Base-by-base conservation (phyloP, 2,329 filamentous ascomycete genomes). In the Hypocreales sp. region DNA sequence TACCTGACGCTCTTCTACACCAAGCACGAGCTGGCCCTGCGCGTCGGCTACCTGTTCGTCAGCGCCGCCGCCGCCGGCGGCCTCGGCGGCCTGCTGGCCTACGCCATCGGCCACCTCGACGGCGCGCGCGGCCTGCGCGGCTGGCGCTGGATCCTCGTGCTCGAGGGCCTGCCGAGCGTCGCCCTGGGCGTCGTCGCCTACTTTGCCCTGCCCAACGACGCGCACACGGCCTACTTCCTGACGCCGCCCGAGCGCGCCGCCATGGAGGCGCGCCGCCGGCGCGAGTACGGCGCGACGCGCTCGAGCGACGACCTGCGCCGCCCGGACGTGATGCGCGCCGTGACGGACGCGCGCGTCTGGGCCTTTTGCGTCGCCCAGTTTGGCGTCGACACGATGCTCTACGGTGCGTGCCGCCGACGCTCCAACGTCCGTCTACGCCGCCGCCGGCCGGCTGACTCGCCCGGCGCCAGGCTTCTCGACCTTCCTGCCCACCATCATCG, bases 1-100 rank as follows among this genome's bases (percentile, higher is more conserved):
- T 81, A 81, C 38, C 59, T 84, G 12, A 82, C 78, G 0, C 66
- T 82, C 37, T 83, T 81, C 57, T 84, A 84, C 53, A 78, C 71
- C 25, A 78, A 77, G 42, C 61, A 64, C 16, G 79, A 84, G 48
- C 63, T 83, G 2, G 78, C 76, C 5, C 51, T 82, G 22, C 69
- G 79, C 3, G 72, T 82, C 4, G 76, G 74, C 2, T 82, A 80
- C 38, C 60, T 84, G 1, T 82, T 83, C 42, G 72, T 78, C 27
- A 69, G 63, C 23, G 67, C 78, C 2, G 78, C 79, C 2, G 56
- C 81, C 4, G 76, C 78, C 0, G 79, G 79, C 3, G 79, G 75
- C 1, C 65, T 72, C 15, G 79, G 79, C 5, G 80, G 80, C 0
- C 53, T 86, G 10, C 56, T 86, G 11, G 79, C 79, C 0, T 83